A percentile compares a stretch with the other conserved stretches of the same genome.
These are phyloP conservation scores for Plenodomus tracheiphilus DNA, from an alignment of 2,329 filamentous ascomycete genomes.

Conservation along the genomic window DNA sequence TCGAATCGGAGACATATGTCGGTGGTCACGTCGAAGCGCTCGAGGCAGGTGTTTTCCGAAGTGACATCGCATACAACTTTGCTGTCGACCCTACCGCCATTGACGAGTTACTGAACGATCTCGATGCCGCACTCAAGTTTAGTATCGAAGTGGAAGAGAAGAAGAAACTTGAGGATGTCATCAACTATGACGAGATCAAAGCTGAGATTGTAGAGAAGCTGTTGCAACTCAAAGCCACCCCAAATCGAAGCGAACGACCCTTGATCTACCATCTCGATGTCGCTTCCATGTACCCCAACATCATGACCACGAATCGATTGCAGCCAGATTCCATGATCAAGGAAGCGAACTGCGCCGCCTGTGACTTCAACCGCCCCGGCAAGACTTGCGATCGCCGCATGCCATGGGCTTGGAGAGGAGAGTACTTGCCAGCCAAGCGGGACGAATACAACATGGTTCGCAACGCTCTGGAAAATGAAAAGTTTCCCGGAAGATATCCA, in stretches of 20 bases:
- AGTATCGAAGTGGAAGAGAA: slow-evolving; percentile 62
- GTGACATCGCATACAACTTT: slow-evolving; percentile 95
- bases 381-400: slow-evolving; percentile 95
- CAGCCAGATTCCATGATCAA: slow-evolving; percentile 99
- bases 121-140: slow-evolving; percentile 88
- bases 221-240: slow-evolving; percentile 73
- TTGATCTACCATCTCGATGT: slow-evolving; percentile 98
- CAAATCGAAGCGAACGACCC: slow-evolving; percentile 81
- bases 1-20: slow-evolving; percentile 97
- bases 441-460: slow-evolving; percentile 99
- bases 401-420: slow-evolving; percentile 98
- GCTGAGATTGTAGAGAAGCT: slow-evolving; percentile 76
- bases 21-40: slow-evolving; percentile 99
- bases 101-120: slow-evolving; percentile 82
- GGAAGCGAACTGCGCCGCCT: slow-evolving; percentile 93
- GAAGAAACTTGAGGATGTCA: slow-evolving; percentile 55
- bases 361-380: slow-evolving; percentile 95
- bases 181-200: slow-evolving; percentile 66
- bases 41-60: slow-evolving; percentile 93
- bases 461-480: slow-evolving; percentile 86
- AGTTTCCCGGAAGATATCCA: slow-evolving; percentile 78
- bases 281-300: slow-evolving; percentile 99
- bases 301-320: slow-evolving; percentile 98
- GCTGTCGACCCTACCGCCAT: slow-evolving; percentile 85
- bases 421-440: slow-evolving; percentile 92